Conservation (phyloP, 306 rosid species). For the Pyrus communis region DNA sequence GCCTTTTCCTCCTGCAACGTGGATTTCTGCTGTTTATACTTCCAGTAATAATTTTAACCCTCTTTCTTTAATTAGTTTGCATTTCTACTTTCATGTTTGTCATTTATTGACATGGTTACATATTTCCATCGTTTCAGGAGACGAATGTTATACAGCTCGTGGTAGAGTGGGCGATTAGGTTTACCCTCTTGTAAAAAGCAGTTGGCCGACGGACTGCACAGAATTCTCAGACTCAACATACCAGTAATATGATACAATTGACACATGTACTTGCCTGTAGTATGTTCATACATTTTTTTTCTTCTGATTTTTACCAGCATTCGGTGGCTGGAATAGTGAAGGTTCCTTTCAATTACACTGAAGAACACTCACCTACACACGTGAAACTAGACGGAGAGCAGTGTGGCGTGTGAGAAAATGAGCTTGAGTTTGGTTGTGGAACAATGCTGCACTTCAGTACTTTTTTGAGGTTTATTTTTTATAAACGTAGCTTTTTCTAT, state of each 20-base stretch:
- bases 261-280: not conserved
- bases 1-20: not conserved
- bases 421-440: not conserved
- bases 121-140: not conserved
- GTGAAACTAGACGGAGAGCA: not conserved
- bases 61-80: not conserved
- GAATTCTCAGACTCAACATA: not conserved
- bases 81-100: not conserved
- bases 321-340: not conserved
- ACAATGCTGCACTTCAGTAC: not conserved
- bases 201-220: not conserved
- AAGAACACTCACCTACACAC: no score
- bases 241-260: not conserved
- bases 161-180: not conserved
- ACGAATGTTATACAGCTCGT: not conserved
- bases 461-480: not conserved
- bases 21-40: conserved; percentile 13
- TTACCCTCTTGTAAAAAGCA: conserved; percentile 9
- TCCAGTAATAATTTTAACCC: conserved; percentile 18
- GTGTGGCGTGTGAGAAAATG: not conserved
- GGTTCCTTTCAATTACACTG: not conserved
- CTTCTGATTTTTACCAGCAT: not conserved
- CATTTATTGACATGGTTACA: conserved; percentile 5
- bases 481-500: not conserved
- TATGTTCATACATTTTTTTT: not conserved